Percentiles rank a stretch among this genome's conserved stretches.
Conservation (phyloP, 2,329 filamentous ascomycete species). For the Diaporthe amygdali region DNA sequence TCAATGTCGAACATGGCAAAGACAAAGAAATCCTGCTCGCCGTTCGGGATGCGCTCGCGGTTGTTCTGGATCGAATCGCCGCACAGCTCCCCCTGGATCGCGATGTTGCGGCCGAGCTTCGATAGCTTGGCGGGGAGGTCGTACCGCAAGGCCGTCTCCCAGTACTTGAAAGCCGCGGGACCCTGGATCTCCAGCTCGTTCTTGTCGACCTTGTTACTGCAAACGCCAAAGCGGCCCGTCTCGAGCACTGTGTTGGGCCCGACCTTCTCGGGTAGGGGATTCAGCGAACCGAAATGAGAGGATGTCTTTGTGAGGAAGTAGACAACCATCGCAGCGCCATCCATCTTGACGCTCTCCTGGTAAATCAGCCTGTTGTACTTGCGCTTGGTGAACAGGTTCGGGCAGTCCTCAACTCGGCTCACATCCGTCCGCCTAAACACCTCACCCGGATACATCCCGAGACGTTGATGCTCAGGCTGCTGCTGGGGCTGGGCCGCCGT, state of each 20-base stretch:
- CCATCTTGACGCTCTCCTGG: slow-evolving; percentile 45
- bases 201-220: slow-evolving; percentile 34
- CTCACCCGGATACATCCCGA: slow-evolving; percentile 24
- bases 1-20: slow-evolving; percentile 40
- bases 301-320: slow-evolving; percentile 39
- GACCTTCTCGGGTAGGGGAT: slow-evolving; percentile 16
- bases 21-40: slow-evolving; percentile 38
- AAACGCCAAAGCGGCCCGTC: slow-evolving; percentile 38
- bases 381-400: slow-evolving; percentile 32
- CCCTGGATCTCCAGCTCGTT: slow-evolving; percentile 21
- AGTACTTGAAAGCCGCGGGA: slow-evolving; percentile 26
- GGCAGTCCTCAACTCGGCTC: slow-evolving; percentile 34
- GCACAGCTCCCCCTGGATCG: slow-evolving; percentile 40
- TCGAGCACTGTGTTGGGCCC: slow-evolving; percentile 26
- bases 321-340: slow-evolving; percentile 43
- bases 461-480: not conserved
- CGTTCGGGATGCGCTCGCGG: slow-evolving; percentile 32
- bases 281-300: slow-evolving; percentile 22
- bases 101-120: slow-evolving; percentile 29
- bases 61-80: slow-evolving; percentile 34
- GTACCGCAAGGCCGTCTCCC: slow-evolving; percentile 30
- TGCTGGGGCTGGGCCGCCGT: not conserved
- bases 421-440: slow-evolving; percentile 33
- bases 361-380: slow-evolving; percentile 35
- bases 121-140: slow-evolving; percentile 32